phyloP scores from a whole-genome alignment of 306 rosid genomes.

The Astragalus glycyphyllos region DNA sequence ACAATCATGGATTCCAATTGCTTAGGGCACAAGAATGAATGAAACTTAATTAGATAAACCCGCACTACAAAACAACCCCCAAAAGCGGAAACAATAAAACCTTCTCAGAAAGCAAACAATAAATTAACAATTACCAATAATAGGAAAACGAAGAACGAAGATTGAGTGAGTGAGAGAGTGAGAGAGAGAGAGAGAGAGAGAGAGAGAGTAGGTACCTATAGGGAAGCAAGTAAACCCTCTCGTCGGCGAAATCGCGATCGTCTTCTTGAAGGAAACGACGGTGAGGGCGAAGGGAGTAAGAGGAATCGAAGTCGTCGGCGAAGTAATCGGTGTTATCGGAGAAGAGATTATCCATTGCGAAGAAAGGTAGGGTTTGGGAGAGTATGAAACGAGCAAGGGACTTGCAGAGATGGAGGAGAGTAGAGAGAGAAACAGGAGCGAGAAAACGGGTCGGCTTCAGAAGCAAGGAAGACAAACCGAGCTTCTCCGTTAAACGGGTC shows the following conservation, averaged over 20 bases:
- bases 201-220: constrained; percentile 49
- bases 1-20: constrained; percentile 1
- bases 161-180: neutral
- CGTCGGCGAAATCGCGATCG: constrained; percentile 47
- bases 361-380: constrained; percentile 65
- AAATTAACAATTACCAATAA: no score
- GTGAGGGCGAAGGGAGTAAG: constrained; percentile 48
- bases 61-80: neutral
- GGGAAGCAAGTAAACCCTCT: constrained; percentile 69
- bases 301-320: constrained; percentile 59
- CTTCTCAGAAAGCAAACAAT: constrained; percentile 10
- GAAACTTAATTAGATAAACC: constrained; percentile 1
- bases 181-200: neutral
- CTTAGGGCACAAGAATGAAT: constrained; percentile 4
- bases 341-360: constrained; percentile 64
- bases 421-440: constrained; percentile 63
- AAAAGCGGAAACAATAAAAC: neutral
- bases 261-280: constrained; percentile 62
- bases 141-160: neutral
- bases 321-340: constrained; percentile 39
- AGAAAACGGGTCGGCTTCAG: constrained; percentile 62
- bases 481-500: constrained; percentile 69
- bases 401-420: constrained; percentile 71
- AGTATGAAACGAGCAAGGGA: constrained; percentile 56
- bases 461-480: constrained; percentile 51